Evolutionary conservation across 2,329 filamentous ascomycete species (phyloP).

Genomic region (Penicillium sp.): DNA sequence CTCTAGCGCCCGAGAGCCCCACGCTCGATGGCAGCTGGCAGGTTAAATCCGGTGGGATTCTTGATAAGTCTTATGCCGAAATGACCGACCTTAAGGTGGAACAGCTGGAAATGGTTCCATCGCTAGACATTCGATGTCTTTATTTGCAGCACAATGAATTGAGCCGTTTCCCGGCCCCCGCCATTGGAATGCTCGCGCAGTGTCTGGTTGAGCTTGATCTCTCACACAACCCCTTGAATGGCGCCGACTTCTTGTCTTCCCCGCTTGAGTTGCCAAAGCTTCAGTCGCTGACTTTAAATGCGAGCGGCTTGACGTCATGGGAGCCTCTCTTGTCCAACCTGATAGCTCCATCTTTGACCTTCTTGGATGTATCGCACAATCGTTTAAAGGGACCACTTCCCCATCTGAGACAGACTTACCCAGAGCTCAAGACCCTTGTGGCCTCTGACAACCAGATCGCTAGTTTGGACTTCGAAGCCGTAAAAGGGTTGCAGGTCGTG

Average conservation of each 20-base stretch:
- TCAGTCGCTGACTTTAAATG: slow-evolving; percentile 72
- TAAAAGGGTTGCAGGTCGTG: slow-evolving; percentile 72
- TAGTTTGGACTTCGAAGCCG: slow-evolving; percentile 69
- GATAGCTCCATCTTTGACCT: slow-evolving; percentile 70
- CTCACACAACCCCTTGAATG: slow-evolving; percentile 70
- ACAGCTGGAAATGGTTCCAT: slow-evolving; percentile 47
- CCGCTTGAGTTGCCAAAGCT: slow-evolving; percentile 70
- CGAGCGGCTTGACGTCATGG: slow-evolving; percentile 71
- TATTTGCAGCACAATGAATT: slow-evolving; percentile 78
- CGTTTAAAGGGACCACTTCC: slow-evolving; percentile 70
- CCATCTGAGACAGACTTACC: slow-evolving; percentile 64
- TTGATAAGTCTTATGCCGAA: slow-evolving; percentile 70
- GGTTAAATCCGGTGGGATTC: slow-evolving; percentile 47
- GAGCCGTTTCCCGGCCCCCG: slow-evolving; percentile 63
- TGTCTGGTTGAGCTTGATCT: slow-evolving; percentile 72
- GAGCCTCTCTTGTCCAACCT: slow-evolving; percentile 65
- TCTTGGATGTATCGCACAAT: slow-evolving; percentile 80
- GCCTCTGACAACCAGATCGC: slow-evolving; percentile 77
- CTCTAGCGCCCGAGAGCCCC: slow-evolving; percentile 47
- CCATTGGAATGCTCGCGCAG: slow-evolving; percentile 68
- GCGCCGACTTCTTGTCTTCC: slow-evolving; percentile 64
- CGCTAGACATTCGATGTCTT: slow-evolving; percentile 55
- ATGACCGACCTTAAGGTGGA: slow-evolving; percentile 55
- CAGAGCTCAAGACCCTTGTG: slow-evolving; percentile 67
- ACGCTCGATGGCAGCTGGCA: slow-evolving; percentile 36